These are phyloP conservation scores for Syncephalastrum monosporum DNA, from an alignment of 371 early-diverging fungal genomes.

Conservation along the genomic window DNA sequence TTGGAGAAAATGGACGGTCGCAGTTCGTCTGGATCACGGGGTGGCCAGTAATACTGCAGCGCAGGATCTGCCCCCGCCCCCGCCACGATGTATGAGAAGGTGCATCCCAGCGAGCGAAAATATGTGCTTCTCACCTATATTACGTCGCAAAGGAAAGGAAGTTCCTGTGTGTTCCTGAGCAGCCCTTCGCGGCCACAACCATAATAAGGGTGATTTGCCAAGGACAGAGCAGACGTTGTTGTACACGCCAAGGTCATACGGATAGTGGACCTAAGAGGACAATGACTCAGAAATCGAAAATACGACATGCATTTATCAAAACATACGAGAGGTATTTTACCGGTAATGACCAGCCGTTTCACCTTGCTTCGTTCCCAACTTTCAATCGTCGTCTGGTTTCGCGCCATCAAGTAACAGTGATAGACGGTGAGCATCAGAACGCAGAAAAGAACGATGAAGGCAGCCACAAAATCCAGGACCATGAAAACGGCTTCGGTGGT, in stretches of 20 bases:
- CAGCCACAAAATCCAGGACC: slow-evolving; percentile 70
- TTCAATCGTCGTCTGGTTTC: slow-evolving; percentile 96
- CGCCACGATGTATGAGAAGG: neutral
- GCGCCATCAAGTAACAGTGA: slow-evolving; percentile 76
- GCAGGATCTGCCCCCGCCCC: slow-evolving; percentile 11
- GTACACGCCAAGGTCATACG: slow-evolving; percentile 88
- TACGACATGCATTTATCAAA: neutral
- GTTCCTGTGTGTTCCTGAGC: slow-evolving; percentile 64
- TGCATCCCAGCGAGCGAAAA: neutral
- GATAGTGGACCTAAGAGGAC: slow-evolving; percentile 62
- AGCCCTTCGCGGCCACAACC: slow-evolving; percentile 67
- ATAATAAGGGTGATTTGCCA: slow-evolving; percentile 66
- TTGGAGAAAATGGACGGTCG: slow-evolving; percentile 27
- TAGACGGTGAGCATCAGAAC: slow-evolving; percentile 81
- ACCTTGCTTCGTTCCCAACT: slow-evolving; percentile 81
- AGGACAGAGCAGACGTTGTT: slow-evolving; percentile 77
- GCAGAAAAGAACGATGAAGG: slow-evolving; percentile 72
- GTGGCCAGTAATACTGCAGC: slow-evolving; percentile 22
- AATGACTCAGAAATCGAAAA: neutral
- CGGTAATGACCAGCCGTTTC: slow-evolving; percentile 61
- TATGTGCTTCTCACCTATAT: slow-evolving; percentile 8
- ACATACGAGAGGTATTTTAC: slow-evolving; percentile 57
- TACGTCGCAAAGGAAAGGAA: slow-evolving; percentile 54
- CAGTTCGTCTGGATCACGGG: slow-evolving; percentile 25
- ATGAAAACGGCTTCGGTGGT: slow-evolving; percentile 64